phyloP scores from a whole-genome alignment of 495 filamentous ascomycete genomes.

The Aspergillus mulundensis region DNA sequence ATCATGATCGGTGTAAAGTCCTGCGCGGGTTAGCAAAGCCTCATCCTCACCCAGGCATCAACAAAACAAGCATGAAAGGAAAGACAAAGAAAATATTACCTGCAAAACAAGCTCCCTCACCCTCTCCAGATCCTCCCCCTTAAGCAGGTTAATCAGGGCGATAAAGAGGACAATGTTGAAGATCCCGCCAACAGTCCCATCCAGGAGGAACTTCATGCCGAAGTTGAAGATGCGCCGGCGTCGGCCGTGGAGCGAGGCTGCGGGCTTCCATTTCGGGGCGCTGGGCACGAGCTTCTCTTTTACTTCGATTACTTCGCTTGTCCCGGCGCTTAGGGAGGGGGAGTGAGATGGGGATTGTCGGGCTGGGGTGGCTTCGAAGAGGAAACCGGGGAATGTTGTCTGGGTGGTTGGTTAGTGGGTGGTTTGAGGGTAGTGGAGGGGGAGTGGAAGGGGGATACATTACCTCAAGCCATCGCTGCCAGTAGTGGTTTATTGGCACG shows the following conservation, averaged over 20 bases:
- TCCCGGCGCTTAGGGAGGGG: neutral
- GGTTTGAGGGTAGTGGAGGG: slow-evolving; percentile 17
- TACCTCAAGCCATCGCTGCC: slow-evolving; percentile 63
- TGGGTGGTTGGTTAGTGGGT: neutral
- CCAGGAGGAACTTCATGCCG: slow-evolving; percentile 71
- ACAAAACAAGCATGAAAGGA: neutral
- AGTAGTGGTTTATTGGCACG: slow-evolving; percentile 83
- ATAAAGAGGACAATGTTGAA: slow-evolving; percentile 79
- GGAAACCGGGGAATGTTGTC: neutral
- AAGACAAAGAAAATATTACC: slow-evolving; percentile 26
- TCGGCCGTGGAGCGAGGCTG: neutral
- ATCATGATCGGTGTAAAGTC: slow-evolving; percentile 68
- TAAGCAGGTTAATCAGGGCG: slow-evolving; percentile 51
- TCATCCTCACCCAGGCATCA: neutral
- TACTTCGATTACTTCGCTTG: neutral
- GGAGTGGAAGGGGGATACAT: slow-evolving; percentile 48
- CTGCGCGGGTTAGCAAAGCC: slow-evolving; percentile 16
- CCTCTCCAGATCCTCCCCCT: slow-evolving; percentile 29
- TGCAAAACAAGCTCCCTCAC: slow-evolving; percentile 31
- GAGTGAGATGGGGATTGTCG: neutral
- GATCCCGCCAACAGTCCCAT: slow-evolving; percentile 72
- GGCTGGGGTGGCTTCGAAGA: neutral
- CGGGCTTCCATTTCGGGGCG: neutral
- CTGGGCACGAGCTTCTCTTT: slow-evolving; percentile 1
- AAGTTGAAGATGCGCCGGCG: slow-evolving; percentile 58